A percentile compares a stretch with the other conserved stretches of the same genome.
phyloP scores from a whole-genome alignment of 371 early-diverging fungal species.

The Rhizopus microsporus region DNA sequence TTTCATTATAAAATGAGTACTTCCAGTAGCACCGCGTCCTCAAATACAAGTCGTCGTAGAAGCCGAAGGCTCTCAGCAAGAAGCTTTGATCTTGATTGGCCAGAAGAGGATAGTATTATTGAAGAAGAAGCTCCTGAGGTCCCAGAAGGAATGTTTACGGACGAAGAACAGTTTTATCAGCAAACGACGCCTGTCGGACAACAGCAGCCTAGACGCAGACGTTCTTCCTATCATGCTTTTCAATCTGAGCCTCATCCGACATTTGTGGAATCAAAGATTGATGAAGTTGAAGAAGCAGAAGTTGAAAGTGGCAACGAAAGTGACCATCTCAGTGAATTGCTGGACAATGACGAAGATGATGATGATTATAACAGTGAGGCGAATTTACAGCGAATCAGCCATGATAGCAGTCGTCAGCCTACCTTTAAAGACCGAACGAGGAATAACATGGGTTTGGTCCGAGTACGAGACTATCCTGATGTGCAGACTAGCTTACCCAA shows the following conservation, averaged over 20 bases:
- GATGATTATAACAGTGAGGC: conserved; percentile 5
- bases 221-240: conserved; percentile 25
- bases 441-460: conserved; percentile 15
- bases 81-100: conserved; percentile 12
- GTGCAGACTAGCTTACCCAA: conserved; percentile 29
- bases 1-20: conserved; percentile 3
- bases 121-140: conserved; percentile 21
- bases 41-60: conserved; percentile 11
- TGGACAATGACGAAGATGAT: conserved; percentile 19
- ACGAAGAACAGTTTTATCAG: conserved; percentile 31
- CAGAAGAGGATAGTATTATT: conserved; percentile 18
- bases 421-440: neutral
- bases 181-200: conserved; percentile 24
- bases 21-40: conserved; percentile 16
- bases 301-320: conserved; percentile 16
- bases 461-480: conserved; percentile 36
- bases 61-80: conserved; percentile 20
- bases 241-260: conserved; percentile 35
- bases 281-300: conserved; percentile 26
- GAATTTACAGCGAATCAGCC: conserved; percentile 3
- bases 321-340: conserved; percentile 22
- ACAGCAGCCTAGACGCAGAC: conserved; percentile 19
- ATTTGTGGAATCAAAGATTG: conserved; percentile 24
- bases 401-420: neutral
- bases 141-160: conserved; percentile 24